Conservation (phyloP, 2,329 filamentous ascomycete species). For the Epichloe uncinata region DNA sequence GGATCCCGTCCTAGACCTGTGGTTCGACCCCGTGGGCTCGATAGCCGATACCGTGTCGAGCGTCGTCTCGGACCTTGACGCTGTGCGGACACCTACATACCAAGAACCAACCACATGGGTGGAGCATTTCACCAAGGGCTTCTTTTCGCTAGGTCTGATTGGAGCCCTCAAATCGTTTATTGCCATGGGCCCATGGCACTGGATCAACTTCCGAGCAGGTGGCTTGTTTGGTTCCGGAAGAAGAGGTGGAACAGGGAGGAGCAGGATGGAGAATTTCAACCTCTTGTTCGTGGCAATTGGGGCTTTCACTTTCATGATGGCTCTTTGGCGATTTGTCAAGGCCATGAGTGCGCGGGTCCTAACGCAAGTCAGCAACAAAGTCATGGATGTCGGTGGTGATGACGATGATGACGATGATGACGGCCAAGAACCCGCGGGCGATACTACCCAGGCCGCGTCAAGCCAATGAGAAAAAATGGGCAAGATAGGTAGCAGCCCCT, state of each 20-base stretch:
- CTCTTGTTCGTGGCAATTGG: conserved; percentile 71
- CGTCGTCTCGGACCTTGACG: conserved; percentile 28
- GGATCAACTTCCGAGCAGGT: conserved; percentile 57
- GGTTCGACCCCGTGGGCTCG: conserved; percentile 62
- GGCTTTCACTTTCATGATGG: conserved; percentile 67
- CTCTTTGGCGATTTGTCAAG: conserved; percentile 70
- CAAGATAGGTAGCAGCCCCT: not conserved
- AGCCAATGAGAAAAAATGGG: conserved; percentile 1
- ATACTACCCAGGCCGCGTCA: not conserved
- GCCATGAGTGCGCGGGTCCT: conserved; percentile 60
- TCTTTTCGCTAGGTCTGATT: conserved; percentile 78
- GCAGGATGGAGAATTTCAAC: conserved; percentile 65
- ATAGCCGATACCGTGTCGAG: conserved; percentile 38
- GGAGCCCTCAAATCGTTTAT: conserved; percentile 74
- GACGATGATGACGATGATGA: conserved; percentile 40
- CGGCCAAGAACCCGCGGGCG: conserved; percentile 10
- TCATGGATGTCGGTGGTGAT: conserved; percentile 62
- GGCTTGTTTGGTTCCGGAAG: conserved; percentile 39
- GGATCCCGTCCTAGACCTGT: conserved; percentile 82
- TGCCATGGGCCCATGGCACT: conserved; percentile 60
- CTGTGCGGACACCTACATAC: conserved; percentile 23
- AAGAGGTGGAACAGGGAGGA: conserved; percentile 54
- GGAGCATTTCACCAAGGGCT: conserved; percentile 77
- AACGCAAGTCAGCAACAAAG: conserved; percentile 62
- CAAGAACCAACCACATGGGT: conserved; percentile 51